Evolutionary conservation across 257 asterid species (phyloP).

Genomic region (Prunella vulgaris): DNA sequence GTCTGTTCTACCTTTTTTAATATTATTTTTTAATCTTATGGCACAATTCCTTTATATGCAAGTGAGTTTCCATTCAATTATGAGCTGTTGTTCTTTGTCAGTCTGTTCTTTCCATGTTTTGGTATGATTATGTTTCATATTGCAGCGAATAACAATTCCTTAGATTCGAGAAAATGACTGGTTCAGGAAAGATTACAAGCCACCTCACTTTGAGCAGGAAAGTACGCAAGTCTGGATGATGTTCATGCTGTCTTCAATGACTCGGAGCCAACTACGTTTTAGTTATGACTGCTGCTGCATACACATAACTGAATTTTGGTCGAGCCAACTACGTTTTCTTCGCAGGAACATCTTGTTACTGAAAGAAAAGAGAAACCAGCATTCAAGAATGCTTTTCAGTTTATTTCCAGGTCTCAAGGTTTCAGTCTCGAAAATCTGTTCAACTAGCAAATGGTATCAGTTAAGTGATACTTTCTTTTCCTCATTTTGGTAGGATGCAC

Average conservation of each 20-base stretch:
- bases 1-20: not conserved
- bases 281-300: not conserved
- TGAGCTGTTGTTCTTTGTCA: not conserved
- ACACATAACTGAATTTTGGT: not conserved
- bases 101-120: not conserved
- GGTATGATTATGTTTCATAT: conserved; percentile 18
- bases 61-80: not conserved
- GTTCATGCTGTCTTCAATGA: conserved; percentile 69
- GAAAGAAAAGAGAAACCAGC: conserved; percentile 76
- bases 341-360: conserved; percentile 63
- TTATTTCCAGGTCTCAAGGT: conserved; percentile 71
- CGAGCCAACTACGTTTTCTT: conserved; percentile 4
- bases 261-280: conserved; percentile 38
- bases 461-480: not conserved
- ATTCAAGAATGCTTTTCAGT: conserved; percentile 81
- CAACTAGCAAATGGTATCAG: conserved; percentile 48
- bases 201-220: conserved; percentile 57
- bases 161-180: conserved; percentile 67
- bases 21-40: not conserved
- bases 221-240: conserved; percentile 65
- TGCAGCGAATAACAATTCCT: conserved; percentile 63
- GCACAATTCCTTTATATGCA: not conserved
- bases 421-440: conserved; percentile 75
- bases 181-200: conserved; percentile 72
- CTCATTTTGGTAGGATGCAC: conserved; percentile 11